A percentile compares a stretch with the other conserved stretches of the same genome.
phyloP scores from a whole-genome alignment of 192 early-diverging fungal species.

The Backusella liffmaniae region DNA sequence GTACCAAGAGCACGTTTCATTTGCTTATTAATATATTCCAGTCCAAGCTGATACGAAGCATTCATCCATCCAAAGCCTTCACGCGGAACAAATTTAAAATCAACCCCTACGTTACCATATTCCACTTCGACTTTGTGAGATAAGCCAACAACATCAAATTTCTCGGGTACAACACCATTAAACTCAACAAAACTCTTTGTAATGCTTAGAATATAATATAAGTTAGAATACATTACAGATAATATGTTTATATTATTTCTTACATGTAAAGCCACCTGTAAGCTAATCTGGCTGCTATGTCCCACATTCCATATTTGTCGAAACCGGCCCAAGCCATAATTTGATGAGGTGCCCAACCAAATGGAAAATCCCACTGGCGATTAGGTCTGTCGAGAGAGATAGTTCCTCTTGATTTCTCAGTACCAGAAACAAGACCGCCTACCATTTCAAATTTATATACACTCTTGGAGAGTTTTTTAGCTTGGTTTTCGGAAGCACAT shows the following conservation, averaged over 20 bases:
- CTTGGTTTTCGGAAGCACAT: constrained; percentile 73
- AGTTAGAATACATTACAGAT: not conserved
- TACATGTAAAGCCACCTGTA: constrained; percentile 96
- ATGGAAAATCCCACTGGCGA: constrained; percentile 94
- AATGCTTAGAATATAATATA: constrained; percentile 43
- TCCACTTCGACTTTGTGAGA: constrained; percentile 92
- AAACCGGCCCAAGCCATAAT: constrained; percentile 95
- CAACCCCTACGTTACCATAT: constrained; percentile 93
- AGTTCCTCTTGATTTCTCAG: constrained; percentile 82
- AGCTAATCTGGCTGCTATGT: constrained; percentile 71
- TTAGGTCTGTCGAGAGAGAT: constrained; percentile 84
- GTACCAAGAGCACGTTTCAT: constrained; percentile 78
- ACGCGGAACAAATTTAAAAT: constrained; percentile 92
- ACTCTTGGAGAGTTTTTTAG: constrained; percentile 69
- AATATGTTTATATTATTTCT: constrained; percentile 1
- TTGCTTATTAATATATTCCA: constrained; percentile 67
- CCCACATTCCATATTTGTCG: constrained; percentile 75
- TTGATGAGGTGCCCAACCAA: constrained; percentile 99
- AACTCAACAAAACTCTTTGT: constrained; percentile 95
- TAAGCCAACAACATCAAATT: constrained; percentile 93
- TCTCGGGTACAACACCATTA: constrained; percentile 97
- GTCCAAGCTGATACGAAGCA: constrained; percentile 82
- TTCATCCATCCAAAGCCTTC: constrained; percentile 99
- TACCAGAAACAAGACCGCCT: constrained; percentile 92
- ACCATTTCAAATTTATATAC: constrained; percentile 83